These are phyloP conservation scores for Paraglomus brasilianum DNA, from an alignment of 192 early-diverging fungal genomes.

Conservation along the genomic window DNA sequence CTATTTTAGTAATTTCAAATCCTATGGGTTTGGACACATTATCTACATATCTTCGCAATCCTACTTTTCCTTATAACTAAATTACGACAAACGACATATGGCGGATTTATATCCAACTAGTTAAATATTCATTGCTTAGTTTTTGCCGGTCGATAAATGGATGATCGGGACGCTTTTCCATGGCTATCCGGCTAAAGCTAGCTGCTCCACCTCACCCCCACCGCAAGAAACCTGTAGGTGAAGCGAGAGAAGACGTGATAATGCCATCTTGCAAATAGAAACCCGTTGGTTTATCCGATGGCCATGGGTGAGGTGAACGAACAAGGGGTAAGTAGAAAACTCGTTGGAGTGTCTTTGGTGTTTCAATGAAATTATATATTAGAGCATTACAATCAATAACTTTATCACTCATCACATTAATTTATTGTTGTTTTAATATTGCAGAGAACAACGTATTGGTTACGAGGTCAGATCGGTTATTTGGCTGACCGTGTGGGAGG, in stretches of 20 bases:
- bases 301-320: conserved; percentile 6
- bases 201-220: too few species aligned
- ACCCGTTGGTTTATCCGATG: not conserved
- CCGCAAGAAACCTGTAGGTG: too few species aligned
- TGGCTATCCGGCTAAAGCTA: too few species aligned
- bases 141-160: too few species aligned
- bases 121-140: too few species aligned
- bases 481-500: conserved; percentile 5
- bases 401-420: not conserved
- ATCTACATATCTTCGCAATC: not conserved
- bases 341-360: not conserved
- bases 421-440: not conserved
- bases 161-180: too few species aligned
- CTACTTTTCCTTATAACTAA: not conserved
- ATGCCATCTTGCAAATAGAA: not conserved
- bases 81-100: not conserved
- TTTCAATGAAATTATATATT: not conserved
- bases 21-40: not conserved
- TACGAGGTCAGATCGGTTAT: conserved; percentile 23
- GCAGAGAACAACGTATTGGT: conserved; percentile 14
- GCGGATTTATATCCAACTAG: too few species aligned
- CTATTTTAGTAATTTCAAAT: not conserved
- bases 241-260: not conserved
- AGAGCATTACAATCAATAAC: too few species aligned
- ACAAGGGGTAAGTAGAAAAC: conserved; percentile 29